Evolutionary conservation across 805 yeast species (phyloP), one percentile per base, ranked within the genome.

Genomic region (Metschnikowia kunwiensis): DNA sequence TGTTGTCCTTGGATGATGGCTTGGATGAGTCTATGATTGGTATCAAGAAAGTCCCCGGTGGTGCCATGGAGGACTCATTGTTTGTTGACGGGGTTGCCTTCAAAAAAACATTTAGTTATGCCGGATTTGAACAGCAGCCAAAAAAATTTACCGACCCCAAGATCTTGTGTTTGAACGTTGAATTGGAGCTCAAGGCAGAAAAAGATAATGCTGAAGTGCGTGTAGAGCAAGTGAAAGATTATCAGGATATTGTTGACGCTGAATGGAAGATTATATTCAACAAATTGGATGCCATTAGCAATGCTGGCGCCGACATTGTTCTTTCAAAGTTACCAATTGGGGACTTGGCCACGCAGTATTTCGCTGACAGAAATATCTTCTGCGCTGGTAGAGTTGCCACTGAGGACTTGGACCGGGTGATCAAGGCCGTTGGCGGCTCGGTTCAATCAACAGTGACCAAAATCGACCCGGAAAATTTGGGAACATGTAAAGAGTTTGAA

Each of bases 101-200:
- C 66, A 87, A 93, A 57, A 93, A 93, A 69, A 89, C 98, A 0
- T 93, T 93, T 55, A 83, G 97, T 17, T 93, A 93, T 54, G 98
- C 98, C 30, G 98, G 98, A 3, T 93, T 93, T 60, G 98, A 93
- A 65, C 98, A 93, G 70, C 98, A 93, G 65, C 98, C 98, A 34
- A 93, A 93, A 63, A 64, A 60, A 34, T 87, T 93, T 59, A 53
- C 54, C 13, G 71, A 86, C 60, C 96, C 98, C 30, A 86, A 82
- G 61, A 78, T 93, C 46, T 68, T 93, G 39, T 77, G 81, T 51
- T 72, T 93, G 55, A 93, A 93, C 57, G 89, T 93, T 26, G 98
- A 93, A 61, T 74, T 93, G 50, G 98, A 93, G 68, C 77, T 93
- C 57, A 93, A 93, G 68, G 97, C 97, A 1, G 98, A 93, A 68